Percentiles rank a stretch among this genome's conserved stretches.
Conservation (phyloP, 495 filamentous ascomycete genomes). For the Penicillium ucsense region DNA sequence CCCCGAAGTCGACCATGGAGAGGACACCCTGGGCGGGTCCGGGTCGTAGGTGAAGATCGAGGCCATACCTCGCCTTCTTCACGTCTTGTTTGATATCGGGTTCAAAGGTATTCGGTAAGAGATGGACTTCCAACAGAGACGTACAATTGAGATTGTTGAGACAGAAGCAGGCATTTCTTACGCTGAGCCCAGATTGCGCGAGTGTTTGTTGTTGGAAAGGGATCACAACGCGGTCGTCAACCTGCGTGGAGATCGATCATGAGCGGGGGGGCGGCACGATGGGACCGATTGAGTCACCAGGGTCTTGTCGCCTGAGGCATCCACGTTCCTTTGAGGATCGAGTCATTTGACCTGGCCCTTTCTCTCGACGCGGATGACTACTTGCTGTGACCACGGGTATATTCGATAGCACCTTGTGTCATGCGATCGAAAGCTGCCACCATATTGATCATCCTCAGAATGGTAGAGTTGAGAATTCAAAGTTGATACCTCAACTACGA, state of each 20-base stretch:
- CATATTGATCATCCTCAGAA: no score
- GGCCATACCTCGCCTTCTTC: conserved; percentile 50
- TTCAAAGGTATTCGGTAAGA: conserved; percentile 10
- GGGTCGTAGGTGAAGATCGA: conserved; percentile 94
- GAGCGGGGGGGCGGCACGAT: neutral
- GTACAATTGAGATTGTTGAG: neutral
- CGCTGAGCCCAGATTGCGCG: neutral
- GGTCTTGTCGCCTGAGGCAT: conserved; percentile 11
- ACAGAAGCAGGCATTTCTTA: conserved; percentile 9
- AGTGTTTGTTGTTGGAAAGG: neutral
- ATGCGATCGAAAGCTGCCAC: no score
- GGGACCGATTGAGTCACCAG: conserved; percentile 10
- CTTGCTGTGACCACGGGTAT: no score
- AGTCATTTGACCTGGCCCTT: no score
- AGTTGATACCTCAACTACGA: no score
- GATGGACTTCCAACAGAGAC: conserved; percentile 1
- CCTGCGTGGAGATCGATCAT: no score
- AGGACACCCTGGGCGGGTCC: conserved; percentile 75
- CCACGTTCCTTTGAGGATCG: neutral
- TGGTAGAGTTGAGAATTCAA: no score
- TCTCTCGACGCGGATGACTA: no score
- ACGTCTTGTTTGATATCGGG: conserved; percentile 2
- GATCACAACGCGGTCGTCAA: neutral
- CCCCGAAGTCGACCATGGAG: conserved; percentile 66
- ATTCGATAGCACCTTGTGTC: no score